Evolutionary conservation across 2,329 filamentous ascomycete genomes (phyloP).

Genomic region (Penicillium sp.): DNA sequence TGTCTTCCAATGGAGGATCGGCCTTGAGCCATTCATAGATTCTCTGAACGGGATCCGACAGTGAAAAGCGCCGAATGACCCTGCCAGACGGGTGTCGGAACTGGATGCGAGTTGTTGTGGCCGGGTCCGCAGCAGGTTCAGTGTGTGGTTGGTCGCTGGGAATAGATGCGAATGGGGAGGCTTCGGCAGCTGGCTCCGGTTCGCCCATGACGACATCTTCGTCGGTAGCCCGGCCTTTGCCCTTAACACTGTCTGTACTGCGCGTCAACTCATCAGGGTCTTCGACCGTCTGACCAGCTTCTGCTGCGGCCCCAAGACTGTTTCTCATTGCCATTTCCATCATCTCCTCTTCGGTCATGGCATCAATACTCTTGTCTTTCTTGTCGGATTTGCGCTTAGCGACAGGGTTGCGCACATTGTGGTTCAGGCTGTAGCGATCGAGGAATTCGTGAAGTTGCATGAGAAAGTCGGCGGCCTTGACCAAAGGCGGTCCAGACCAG

Average conservation of each 20-base stretch:
- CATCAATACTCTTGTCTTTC: slow-evolving; percentile 71
- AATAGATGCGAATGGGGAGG: slow-evolving; percentile 65
- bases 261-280: slow-evolving; percentile 90
- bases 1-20: slow-evolving; percentile 71
- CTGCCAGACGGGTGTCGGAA: slow-evolving; percentile 83
- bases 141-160: slow-evolving; percentile 68
- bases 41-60: slow-evolving; percentile 72
- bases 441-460: slow-evolving; percentile 92
- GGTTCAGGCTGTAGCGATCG: slow-evolving; percentile 89
- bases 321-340: slow-evolving; percentile 89
- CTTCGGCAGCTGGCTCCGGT: slow-evolving; percentile 34
- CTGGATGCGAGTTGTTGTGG: slow-evolving; percentile 81
- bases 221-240: slow-evolving; percentile 50
- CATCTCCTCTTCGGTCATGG: slow-evolving; percentile 97
- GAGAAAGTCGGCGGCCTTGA: slow-evolving; percentile 74
- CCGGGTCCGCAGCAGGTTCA: slow-evolving; percentile 71
- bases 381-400: slow-evolving; percentile 71
- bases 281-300: slow-evolving; percentile 53
- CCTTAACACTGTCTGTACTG: slow-evolving; percentile 49
- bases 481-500: slow-evolving; percentile 82
- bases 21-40: slow-evolving; percentile 98
- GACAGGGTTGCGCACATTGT: slow-evolving; percentile 89
- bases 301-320: slow-evolving; percentile 64
- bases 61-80: slow-evolving; percentile 78
- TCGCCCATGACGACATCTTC: slow-evolving; percentile 39